These are phyloP conservation scores for Ogataea angusta DNA, from an alignment of 805 yeast genomes.

Conservation along the genomic window DNA sequence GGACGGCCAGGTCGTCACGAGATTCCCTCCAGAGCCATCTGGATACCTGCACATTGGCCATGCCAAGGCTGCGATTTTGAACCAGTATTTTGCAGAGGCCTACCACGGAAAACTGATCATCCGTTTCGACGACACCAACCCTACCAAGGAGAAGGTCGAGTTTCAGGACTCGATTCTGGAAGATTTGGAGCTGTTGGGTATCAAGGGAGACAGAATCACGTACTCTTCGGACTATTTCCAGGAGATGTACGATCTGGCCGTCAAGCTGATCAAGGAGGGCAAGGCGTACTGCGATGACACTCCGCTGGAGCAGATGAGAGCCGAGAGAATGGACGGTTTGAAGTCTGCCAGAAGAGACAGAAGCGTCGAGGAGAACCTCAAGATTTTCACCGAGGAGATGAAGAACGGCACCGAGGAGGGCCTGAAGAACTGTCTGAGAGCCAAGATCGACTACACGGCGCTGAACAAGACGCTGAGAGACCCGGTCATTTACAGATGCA, in stretches of 20 bases:
- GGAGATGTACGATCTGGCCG: conserved; percentile 81
- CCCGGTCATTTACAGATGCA: conserved; percentile 97
- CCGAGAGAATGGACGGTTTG: conserved; percentile 97
- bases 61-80: conserved; percentile 95
- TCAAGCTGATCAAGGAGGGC: conserved; percentile 89
- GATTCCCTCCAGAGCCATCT: conserved; percentile 99
- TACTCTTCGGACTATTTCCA: conserved; percentile 94
- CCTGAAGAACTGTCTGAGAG: conserved; percentile 88
- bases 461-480: conserved; percentile 94
- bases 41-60: conserved; percentile 99
- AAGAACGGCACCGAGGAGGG: conserved; percentile 92
- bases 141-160: conserved; percentile 93
- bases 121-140: conserved; percentile 98
- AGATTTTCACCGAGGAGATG: conserved; percentile 87
- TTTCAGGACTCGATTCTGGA: conserved; percentile 92
- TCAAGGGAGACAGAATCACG: conserved; percentile 85
- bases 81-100: conserved; percentile 92
- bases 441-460: conserved; percentile 90
- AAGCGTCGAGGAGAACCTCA: conserved; percentile 86
- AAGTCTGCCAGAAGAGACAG: conserved; percentile 91
- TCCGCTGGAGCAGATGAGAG: conserved; percentile 91
- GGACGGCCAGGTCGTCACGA: conserved; percentile 93
- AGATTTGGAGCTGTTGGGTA: conserved; percentile 86
- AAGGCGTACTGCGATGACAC: conserved; percentile 98
- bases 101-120: conserved; percentile 96